Conservation (phyloP, 2,329 filamentous ascomycete genomes). For the Paecilomyces dactylethromorphus region DNA sequence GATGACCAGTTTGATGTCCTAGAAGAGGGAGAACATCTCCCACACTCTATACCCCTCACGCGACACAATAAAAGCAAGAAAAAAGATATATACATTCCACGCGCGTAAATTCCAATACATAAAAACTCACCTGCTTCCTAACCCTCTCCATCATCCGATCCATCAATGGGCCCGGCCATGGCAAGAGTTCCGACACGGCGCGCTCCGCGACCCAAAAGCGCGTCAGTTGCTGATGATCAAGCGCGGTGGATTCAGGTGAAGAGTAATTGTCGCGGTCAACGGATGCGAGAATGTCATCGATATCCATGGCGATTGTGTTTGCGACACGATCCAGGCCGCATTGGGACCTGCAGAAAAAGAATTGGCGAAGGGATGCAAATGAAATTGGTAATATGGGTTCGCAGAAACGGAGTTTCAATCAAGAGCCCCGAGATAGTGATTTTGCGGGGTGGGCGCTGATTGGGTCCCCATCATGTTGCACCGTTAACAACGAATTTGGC, state of each 20-base stretch:
- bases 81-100: not conserved
- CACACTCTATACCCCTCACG: not conserved
- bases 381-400: not conserved
- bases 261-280: slow-evolving; percentile 55
- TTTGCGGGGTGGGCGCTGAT: not conserved
- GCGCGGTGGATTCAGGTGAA: slow-evolving; percentile 27
- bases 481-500: too few relatives aligned
- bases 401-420: not conserved
- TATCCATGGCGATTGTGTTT: slow-evolving; percentile 55
- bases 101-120: not conserved
- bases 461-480: too few relatives aligned
- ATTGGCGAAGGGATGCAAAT: not conserved
- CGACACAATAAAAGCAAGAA: not conserved
- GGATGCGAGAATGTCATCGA: slow-evolving; percentile 71
- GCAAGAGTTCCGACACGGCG: slow-evolving; percentile 79
- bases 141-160: slow-evolving; percentile 72
- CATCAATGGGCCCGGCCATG: slow-evolving; percentile 70
- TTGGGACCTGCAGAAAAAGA: slow-evolving; percentile 9
- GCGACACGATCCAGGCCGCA: slow-evolving; percentile 10
- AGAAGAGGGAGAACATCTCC: not conserved
- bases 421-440: not conserved
- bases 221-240: slow-evolving; percentile 82
- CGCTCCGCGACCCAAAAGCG: slow-evolving; percentile 91
- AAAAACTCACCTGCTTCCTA: slow-evolving; percentile 48
- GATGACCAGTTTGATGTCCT: not conserved